These are phyloP conservation scores for Curvularia sp. DNA, from an alignment of 2,329 filamentous ascomycete genomes.

Conservation along the genomic window DNA sequence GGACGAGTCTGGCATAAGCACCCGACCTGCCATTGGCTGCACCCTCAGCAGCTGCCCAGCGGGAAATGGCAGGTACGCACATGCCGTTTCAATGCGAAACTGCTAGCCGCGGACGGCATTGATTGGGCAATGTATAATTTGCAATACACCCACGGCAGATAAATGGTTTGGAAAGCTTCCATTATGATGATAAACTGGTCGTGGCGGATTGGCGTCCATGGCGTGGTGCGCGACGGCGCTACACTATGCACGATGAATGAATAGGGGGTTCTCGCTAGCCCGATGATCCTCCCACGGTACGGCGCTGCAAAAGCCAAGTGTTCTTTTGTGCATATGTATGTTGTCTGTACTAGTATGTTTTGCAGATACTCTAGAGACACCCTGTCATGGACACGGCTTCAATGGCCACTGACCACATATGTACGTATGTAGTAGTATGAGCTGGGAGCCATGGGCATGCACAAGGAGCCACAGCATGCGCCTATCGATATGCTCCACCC, in stretches of 20 bases:
- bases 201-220: too few relatives aligned
- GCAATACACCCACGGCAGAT: background rate
- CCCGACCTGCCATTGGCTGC: conserved; percentile 8
- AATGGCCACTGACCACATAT: too few relatives aligned
- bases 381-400: too few relatives aligned
- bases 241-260: conserved; percentile 10
- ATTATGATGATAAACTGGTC: background rate
- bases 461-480: conserved; percentile 1
- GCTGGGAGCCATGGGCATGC: background rate
- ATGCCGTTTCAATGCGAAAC: conserved; percentile 15
- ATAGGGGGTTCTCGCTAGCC: conserved; percentile 16
- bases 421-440: too few relatives aligned
- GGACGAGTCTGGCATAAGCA: background rate
- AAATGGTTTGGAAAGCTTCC: background rate
- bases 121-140: conserved; percentile 9
- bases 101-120: conserved; percentile 6
- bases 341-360: too few relatives aligned
- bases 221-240: conserved; percentile 8
- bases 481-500: conserved; percentile 15
- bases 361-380: too few relatives aligned
- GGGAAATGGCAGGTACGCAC: conserved; percentile 12
- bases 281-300: conserved; percentile 23
- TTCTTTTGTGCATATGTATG: background rate
- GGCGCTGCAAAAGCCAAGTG: conserved; percentile 16
- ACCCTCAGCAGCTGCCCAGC: conserved; percentile 3